These are phyloP conservation scores for Fonsecaea pugnacius DNA, from an alignment of 2,329 filamentous ascomycete species.

Conservation along the genomic window DNA sequence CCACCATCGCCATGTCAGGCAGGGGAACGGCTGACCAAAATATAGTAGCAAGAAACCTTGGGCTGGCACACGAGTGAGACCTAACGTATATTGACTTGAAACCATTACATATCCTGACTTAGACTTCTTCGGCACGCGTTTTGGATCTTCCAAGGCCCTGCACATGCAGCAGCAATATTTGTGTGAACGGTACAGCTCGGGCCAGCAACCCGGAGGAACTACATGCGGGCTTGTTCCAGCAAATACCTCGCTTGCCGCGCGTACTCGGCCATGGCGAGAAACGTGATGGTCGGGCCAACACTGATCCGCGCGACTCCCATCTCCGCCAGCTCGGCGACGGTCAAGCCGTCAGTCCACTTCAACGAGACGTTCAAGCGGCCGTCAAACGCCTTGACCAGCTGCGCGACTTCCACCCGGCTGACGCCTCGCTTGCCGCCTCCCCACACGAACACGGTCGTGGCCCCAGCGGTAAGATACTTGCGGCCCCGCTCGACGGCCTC, in stretches of 20 bases:
- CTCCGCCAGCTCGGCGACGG: conserved; percentile 50
- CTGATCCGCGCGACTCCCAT: conserved; percentile 62
- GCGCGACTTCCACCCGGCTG: conserved; percentile 52
- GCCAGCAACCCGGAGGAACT: neutral
- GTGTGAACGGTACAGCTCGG: neutral
- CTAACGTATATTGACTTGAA: no score
- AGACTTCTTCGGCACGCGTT: neutral
- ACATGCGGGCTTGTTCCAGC: conserved; percentile 3
- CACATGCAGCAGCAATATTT: neutral
- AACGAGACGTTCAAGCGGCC: conserved; percentile 58
- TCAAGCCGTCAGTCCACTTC: conserved; percentile 46
- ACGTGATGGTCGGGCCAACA: conserved; percentile 52
- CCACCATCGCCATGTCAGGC: no score
- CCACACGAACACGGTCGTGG: conserved; percentile 66
- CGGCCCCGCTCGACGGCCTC: conserved; percentile 60
- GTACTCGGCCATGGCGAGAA: conserved; percentile 16
- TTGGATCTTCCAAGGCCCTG: neutral
- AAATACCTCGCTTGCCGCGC: conserved; percentile 17
- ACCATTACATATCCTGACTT: no score
- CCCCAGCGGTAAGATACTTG: conserved; percentile 63
- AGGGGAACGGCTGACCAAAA: no score
- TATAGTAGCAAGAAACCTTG: no score
- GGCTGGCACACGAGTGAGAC: no score
- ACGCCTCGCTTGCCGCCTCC: conserved; percentile 55
- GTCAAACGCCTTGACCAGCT: conserved; percentile 54